These are phyloP conservation scores for Candida mesenterica DNA, from an alignment of 1,139 yeast genomes.

Conservation along the genomic window DNA sequence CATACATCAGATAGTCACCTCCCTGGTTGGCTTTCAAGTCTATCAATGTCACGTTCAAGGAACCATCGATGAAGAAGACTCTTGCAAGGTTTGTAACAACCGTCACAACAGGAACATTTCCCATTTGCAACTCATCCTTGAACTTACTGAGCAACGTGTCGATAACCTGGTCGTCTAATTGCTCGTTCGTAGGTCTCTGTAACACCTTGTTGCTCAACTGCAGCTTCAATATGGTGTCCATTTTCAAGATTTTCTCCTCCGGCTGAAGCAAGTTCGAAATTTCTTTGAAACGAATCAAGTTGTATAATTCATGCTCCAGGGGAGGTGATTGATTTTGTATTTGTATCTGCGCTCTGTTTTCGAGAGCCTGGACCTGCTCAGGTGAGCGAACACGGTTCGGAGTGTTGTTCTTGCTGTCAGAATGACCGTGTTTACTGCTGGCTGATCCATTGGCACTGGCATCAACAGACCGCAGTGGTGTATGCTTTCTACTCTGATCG, in stretches of 20 bases:
- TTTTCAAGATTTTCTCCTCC: constrained; percentile 42
- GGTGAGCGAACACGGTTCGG: too few relatives aligned
- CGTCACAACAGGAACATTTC: constrained; percentile 40
- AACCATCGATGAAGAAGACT: constrained; percentile 41
- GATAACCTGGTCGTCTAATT: constrained; percentile 35
- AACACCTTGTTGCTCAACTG: constrained; percentile 28
- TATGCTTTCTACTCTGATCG: neutral
- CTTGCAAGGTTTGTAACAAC: constrained; percentile 50
- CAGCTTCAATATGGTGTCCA: constrained; percentile 42
- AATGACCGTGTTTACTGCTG: too few relatives aligned
- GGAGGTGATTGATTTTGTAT: neutral
- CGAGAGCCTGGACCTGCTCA: too few relatives aligned
- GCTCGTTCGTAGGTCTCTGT: constrained; percentile 21
- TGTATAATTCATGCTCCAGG: constrained; percentile 2
- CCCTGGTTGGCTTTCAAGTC: constrained; percentile 53
- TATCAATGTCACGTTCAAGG: constrained; percentile 39
- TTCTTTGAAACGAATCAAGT: constrained; percentile 31
- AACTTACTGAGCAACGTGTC: constrained; percentile 43
- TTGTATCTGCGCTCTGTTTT: neutral
- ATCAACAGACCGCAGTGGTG: neutral
- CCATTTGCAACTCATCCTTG: constrained; percentile 31
- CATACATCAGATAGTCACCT: constrained; percentile 71
- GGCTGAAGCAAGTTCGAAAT: constrained; percentile 32
- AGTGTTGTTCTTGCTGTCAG: too few relatives aligned
- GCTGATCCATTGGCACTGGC: neutral